Evolutionary conservation across 768 basidiomycete genomes (phyloP).

Genomic region (Suillus americanus): DNA sequence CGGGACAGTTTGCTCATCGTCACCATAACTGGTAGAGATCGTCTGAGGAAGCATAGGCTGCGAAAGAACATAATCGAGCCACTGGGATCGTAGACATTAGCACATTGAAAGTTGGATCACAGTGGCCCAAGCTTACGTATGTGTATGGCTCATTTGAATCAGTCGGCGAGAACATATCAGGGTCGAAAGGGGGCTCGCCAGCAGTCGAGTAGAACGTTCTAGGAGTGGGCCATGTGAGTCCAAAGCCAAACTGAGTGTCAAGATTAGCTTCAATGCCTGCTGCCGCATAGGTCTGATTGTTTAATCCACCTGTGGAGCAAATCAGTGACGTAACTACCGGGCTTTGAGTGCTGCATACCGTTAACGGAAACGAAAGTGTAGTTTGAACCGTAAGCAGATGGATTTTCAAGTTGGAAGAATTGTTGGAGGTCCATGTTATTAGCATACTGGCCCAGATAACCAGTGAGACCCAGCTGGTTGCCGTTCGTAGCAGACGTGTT

Average conservation of each 20-base stretch:
- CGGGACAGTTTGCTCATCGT: slow-evolving; percentile 76
- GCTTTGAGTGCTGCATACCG: slow-evolving; percentile 34
- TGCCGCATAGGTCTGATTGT: slow-evolving; percentile 50
- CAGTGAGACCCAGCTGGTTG: slow-evolving; percentile 56
- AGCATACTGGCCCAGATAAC: slow-evolving; percentile 54
- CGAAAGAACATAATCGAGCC: slow-evolving; percentile 58
- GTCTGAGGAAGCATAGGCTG: slow-evolving; percentile 49
- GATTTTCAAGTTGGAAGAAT: slow-evolving; percentile 51
- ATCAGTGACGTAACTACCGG: slow-evolving; percentile 8
- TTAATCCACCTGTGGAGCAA: slow-evolving; percentile 49
- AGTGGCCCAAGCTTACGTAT: slow-evolving; percentile 31
- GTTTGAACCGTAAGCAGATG: slow-evolving; percentile 47
- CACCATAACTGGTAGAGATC: slow-evolving; percentile 74
- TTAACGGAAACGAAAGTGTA: slow-evolving; percentile 57
- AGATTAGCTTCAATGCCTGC: slow-evolving; percentile 68
- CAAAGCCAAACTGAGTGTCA: slow-evolving; percentile 68
- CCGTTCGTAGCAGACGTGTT: slow-evolving; percentile 39
- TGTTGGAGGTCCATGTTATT: slow-evolving; percentile 51
- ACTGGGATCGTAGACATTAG: slow-evolving; percentile 35
- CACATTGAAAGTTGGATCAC: neutral
- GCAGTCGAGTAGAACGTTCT: slow-evolving; percentile 62
- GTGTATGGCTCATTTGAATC: slow-evolving; percentile 52
- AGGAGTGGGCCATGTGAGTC: slow-evolving; percentile 61
- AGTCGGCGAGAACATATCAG: slow-evolving; percentile 41
- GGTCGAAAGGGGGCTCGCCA: slow-evolving; percentile 59